phyloP scores from a whole-genome alignment of 176 grass and related monocot genomes.

The Microstegium vimineum region DNA sequence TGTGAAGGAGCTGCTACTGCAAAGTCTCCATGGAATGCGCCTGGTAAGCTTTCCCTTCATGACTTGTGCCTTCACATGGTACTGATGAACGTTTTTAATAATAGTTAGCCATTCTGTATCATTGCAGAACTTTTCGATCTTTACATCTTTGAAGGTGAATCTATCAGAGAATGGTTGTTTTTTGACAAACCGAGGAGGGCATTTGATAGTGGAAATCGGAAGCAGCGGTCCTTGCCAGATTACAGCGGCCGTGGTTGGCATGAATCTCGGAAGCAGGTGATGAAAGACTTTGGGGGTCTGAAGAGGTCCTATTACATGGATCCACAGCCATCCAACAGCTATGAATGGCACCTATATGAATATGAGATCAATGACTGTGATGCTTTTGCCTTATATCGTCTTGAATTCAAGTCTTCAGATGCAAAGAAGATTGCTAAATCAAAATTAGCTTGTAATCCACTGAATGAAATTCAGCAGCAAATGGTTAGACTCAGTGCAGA shows the following conservation, averaged over 20 bases:
- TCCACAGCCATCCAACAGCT: conserved; percentile 67
- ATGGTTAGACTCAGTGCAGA: conserved; percentile 61
- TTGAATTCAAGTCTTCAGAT: conserved; percentile 82
- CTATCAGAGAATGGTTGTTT: conserved; percentile 94
- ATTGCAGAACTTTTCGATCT: conserved; percentile 84
- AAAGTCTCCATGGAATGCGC: conserved; percentile 90
- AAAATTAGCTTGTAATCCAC: conserved; percentile 39
- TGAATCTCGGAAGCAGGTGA: conserved; percentile 89
- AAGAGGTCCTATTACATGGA: conserved; percentile 99
- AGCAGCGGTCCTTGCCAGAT: conserved; percentile 88
- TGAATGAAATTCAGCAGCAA: conserved; percentile 73
- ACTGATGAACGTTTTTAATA: conserved; percentile 15
- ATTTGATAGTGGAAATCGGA: conserved; percentile 85
- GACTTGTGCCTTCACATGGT: background rate
- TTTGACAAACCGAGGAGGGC: conserved; percentile 93
- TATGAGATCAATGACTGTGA: conserved; percentile 90
- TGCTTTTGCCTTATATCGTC: conserved; percentile 67
- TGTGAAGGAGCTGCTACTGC: conserved; percentile 93
- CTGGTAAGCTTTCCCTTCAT: conserved; percentile 50
- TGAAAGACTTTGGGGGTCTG: conserved; percentile 86
- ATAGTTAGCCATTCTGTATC: conserved; percentile 27
- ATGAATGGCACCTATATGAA: conserved; percentile 91
- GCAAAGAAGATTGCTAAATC: conserved; percentile 79
- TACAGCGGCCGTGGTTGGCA: conserved; percentile 86
- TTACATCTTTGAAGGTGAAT: conserved; percentile 85